These are phyloP conservation scores for Friedmanniomyces endolithicus DNA, from an alignment of 495 filamentous ascomycete genomes.

Conservation along the genomic window DNA sequence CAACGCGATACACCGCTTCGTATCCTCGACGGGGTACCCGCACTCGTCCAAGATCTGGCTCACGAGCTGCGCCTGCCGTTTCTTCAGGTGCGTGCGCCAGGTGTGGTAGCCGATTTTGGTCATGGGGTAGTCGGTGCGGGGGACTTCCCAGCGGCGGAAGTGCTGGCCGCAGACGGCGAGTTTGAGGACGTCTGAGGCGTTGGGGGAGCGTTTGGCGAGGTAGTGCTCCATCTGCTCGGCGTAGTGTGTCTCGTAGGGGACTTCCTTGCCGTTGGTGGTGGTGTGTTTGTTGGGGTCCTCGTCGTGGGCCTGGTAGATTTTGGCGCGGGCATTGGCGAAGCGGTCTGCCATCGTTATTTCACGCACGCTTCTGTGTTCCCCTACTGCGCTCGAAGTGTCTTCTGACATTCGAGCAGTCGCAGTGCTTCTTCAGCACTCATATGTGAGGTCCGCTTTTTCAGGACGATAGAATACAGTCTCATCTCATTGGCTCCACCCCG, in stretches of 20 bases:
- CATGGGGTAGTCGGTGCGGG: constrained; percentile 53
- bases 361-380: too few species aligned
- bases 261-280: constrained; percentile 28
- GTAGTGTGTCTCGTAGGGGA: constrained; percentile 70
- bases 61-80: constrained; percentile 52
- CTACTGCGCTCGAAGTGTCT: not conserved
- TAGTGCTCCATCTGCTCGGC: constrained; percentile 63
- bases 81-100: constrained; percentile 62
- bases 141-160: constrained; percentile 69
- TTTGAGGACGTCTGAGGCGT: constrained; percentile 49
- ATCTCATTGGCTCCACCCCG: not conserved
- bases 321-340: constrained; percentile 39
- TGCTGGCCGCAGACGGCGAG: constrained; percentile 74
- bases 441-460: not conserved
- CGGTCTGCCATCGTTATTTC: not conserved
- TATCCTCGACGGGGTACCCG: constrained; percentile 39
- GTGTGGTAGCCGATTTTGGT: constrained; percentile 59
- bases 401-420: too few species aligned
- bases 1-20: constrained; percentile 44
- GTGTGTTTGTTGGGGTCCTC: constrained; percentile 47
- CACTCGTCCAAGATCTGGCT: constrained; percentile 40
- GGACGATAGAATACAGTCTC: not conserved
- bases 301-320: constrained; percentile 63
- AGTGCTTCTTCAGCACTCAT: not conserved
- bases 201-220: constrained; percentile 42